Percentiles rank a stretch among this genome's conserved stretches.
These are phyloP conservation scores for Vitis hybrid DNA, from an alignment of 177 flowering plant genomes.

Conservation along the genomic window DNA sequence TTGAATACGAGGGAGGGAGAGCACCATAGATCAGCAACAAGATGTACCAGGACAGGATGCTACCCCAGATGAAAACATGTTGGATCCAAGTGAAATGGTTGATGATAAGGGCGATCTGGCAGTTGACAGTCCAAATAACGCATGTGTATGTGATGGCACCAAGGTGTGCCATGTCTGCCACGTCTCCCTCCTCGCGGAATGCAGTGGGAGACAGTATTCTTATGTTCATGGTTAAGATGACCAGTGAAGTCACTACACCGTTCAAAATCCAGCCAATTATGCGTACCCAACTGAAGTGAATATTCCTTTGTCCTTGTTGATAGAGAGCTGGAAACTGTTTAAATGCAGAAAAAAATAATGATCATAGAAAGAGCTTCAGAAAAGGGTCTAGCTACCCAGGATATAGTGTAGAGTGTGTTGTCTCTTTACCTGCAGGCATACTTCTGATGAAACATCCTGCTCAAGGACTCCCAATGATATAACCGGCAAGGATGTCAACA, in stretches of 20 bases:
- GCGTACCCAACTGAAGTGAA: slow-evolving; percentile 47
- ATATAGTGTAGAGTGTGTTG: too few species aligned
- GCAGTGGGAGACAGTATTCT: slow-evolving; percentile 28
- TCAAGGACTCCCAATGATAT: slow-evolving; percentile 58
- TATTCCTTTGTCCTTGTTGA: slow-evolving; percentile 51
- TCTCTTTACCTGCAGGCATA: slow-evolving; percentile 50
- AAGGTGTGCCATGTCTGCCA: slow-evolving; percentile 41
- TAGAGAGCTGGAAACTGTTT: slow-evolving; percentile 66
- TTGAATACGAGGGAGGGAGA: slow-evolving; percentile 34
- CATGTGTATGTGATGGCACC: slow-evolving; percentile 50
- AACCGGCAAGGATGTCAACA: slow-evolving; percentile 62
- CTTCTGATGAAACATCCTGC: slow-evolving; percentile 64
- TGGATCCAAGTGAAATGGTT: slow-evolving; percentile 73
- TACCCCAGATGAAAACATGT: slow-evolving; percentile 62
- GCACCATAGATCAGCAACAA: slow-evolving; percentile 41
- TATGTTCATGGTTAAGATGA: slow-evolving; percentile 43
- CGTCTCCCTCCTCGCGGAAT: slow-evolving; percentile 34
- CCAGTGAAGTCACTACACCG: slow-evolving; percentile 41
- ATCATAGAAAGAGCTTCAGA: too few species aligned
- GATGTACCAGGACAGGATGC: slow-evolving; percentile 54
- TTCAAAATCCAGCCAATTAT: slow-evolving; percentile 63
- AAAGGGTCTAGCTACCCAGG: too few species aligned
- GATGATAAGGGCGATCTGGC: slow-evolving; percentile 55
- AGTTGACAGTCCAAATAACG: slow-evolving; percentile 58
- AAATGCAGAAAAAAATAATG: not conserved